Evolutionary conservation across 768 basidiomycete genomes (phyloP), one percentile per base, ranked within the genome.

Genomic region (Clitopilus hobsonii): DNA sequence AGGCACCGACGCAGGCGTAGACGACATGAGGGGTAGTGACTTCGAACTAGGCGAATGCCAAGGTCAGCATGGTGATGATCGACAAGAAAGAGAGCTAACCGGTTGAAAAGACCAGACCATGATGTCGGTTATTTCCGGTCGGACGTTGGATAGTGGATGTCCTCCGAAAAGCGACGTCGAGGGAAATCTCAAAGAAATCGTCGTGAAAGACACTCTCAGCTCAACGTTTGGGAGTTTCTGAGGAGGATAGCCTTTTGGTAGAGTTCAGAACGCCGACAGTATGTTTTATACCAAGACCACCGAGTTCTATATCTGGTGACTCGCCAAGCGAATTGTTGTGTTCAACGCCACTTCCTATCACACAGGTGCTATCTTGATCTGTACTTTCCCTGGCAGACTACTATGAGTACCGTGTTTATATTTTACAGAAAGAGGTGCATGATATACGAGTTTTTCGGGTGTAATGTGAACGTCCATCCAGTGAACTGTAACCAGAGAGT

Each of bases 1-100:
- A 94, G 23, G 82, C 88, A 18, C 91, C 90, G 11, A 93, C 74
- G 60, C 84, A 83, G 61, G 89, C 83, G 75, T 92, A 93, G 52
- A 81, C 76, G 60, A 94, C 78, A 70, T 94, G 91, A 25, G 87
- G 81, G 25, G 77, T 80, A 3, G 82, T 82, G 22, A 85, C 80
- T 57, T 86, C 82, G 65, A 88, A 83, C 80, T 81, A 55, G 26
- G n/a, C 36, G 49, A 45, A 23, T 18, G 41, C 32, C n/a, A 36
- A 18, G 41, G 41, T 45, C 41, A 45, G 8, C 41, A 18, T 20
- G 10, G 14, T 16, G n/a, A 20, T 18, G n/a, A 23, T 8, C 41
- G 11, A 23, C 41, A 20, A 45, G 41, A 24, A 20, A 38, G 54
- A 20, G 49, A 51, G 64, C 36, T 30, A 30, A 25, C 47, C 48